Evolutionary conservation across 192 early-diverging fungal species (phyloP).

Genomic region (Coemansia sp.): DNA sequence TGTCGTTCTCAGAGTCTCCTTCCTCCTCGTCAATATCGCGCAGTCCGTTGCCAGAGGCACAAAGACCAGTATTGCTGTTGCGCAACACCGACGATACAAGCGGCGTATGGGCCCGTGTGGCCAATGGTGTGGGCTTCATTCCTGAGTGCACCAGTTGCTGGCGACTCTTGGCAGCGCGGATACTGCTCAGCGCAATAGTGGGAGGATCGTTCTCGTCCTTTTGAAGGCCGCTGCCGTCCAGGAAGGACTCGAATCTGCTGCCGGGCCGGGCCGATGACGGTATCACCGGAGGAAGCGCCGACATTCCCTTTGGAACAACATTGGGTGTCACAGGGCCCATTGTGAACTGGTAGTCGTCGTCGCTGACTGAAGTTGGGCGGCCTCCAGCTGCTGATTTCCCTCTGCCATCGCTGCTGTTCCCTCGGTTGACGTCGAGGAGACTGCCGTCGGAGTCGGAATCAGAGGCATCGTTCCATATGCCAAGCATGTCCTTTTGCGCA

Average conservation of each 20-base stretch:
- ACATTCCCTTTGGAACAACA: slow-evolving; percentile 25
- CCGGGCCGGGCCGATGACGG: slow-evolving; percentile 24
- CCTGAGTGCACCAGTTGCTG: slow-evolving; percentile 14
- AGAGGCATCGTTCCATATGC: slow-evolving; percentile 39
- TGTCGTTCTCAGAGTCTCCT: not conserved
- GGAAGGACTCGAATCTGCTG: slow-evolving; percentile 11
- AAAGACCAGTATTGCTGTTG: not conserved
- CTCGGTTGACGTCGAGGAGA: slow-evolving; percentile 3
- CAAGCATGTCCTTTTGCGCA: slow-evolving; percentile 51
- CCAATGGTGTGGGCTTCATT: slow-evolving; percentile 33
- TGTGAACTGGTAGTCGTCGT: slow-evolving; percentile 57
- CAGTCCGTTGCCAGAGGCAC: not conserved
- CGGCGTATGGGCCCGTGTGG: slow-evolving; percentile 14
- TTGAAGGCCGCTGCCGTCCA: not conserved
- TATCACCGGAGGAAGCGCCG: slow-evolving; percentile 12
- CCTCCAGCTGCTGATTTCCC: not conserved
- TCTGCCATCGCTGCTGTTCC: not conserved
- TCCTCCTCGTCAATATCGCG: slow-evolving; percentile 21
- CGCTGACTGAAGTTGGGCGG: not conserved
- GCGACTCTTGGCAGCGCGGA: slow-evolving; percentile 21
- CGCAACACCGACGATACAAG: not conserved
- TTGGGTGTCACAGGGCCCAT: slow-evolving; percentile 53
- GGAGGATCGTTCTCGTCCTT: slow-evolving; percentile 41
- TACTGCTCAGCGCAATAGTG: slow-evolving; percentile 36
- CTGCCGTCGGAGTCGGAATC: slow-evolving; percentile 39